Evolutionary conservation across 345 rosid species (phyloP).

Genomic region (Moricandia arvensis): DNA sequence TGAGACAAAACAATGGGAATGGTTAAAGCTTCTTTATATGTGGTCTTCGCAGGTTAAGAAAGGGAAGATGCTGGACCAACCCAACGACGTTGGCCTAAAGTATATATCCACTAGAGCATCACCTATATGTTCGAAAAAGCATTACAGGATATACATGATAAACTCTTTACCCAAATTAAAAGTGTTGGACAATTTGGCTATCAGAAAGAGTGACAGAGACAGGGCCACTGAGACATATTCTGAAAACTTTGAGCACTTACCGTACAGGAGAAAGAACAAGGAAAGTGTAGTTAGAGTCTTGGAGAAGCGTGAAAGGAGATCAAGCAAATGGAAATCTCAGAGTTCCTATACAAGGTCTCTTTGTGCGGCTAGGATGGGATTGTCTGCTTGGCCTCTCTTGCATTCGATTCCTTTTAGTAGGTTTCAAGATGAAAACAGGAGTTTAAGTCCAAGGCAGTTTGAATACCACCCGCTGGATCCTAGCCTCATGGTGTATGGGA

Average conservation of each 20-base stretch:
- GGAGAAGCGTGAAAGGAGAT: constrained; percentile 71
- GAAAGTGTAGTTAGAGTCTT: constrained; percentile 71
- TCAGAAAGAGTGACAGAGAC: constrained; percentile 70
- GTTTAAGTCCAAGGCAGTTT: constrained; percentile 87
- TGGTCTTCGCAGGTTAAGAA: constrained; percentile 46
- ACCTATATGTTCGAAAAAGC: constrained; percentile 83
- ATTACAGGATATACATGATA: constrained; percentile 84
- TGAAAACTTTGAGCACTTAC: constrained; percentile 68
- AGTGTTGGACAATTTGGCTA: constrained; percentile 67
- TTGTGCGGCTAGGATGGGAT: constrained; percentile 86
- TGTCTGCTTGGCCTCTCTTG: constrained; percentile 74
- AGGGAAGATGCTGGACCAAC: constrained; percentile 32
- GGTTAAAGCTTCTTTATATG: constrained; percentile 16
- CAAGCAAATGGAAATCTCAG: constrained; percentile 51
- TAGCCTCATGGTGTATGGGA: constrained; percentile 82
- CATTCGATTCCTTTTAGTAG: constrained; percentile 56
- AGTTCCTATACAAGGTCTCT: constrained; percentile 68
- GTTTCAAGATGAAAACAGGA: constrained; percentile 38
- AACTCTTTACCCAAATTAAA: constrained; percentile 72
- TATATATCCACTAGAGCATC: constrained; percentile 65
- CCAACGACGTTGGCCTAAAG: constrained; percentile 55
- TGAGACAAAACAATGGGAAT: neutral
- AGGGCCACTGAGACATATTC: constrained; percentile 55
- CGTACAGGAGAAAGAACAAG: constrained; percentile 65
- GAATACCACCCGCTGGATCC: constrained; percentile 87